Evolutionary conservation across 805 yeast genomes (phyloP).

Genomic region (Huiozyma naganishii): DNA sequence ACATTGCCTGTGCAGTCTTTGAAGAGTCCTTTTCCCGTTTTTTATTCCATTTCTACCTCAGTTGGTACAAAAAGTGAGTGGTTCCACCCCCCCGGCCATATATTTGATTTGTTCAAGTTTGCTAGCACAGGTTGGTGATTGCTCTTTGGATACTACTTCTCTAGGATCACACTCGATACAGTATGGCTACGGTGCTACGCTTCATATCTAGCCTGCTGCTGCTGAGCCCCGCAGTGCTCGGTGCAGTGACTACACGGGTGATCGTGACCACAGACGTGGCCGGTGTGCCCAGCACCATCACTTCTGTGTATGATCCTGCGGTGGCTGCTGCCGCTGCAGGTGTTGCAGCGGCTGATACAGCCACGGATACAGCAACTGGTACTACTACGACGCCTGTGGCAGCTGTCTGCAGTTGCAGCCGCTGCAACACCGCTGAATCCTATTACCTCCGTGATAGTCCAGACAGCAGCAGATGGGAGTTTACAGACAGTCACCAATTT

Average conservation of each 20-base stretch:
- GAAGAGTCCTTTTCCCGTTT: too few relatives aligned
- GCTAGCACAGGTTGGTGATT: too few relatives aligned
- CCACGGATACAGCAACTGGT: conserved; percentile 12
- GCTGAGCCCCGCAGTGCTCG: conserved; percentile 10
- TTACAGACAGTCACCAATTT: conserved; percentile 8
- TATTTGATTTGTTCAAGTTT: too few relatives aligned
- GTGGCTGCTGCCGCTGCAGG: conserved; percentile 18
- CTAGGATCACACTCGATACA: too few relatives aligned
- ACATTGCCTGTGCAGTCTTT: too few relatives aligned
- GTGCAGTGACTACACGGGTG: conserved; percentile 11
- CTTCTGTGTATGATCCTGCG: conserved; percentile 19
- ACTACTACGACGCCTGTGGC: conserved; percentile 12
- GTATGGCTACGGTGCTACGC: too few relatives aligned
- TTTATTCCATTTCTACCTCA: too few relatives aligned
- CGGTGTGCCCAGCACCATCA: conserved; percentile 23
- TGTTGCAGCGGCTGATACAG: conserved; percentile 8
- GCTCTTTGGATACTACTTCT: too few relatives aligned
- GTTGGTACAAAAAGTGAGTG: too few relatives aligned
- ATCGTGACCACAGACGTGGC: conserved; percentile 25
- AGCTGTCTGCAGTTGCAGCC: conserved; percentile 16
- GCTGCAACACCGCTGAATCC: conserved; percentile 24
- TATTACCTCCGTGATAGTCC: conserved; percentile 10
- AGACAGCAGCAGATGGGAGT: conserved; percentile 13
- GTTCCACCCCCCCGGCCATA: too few relatives aligned
- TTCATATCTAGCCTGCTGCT: neutral